phyloP scores from a whole-genome alignment of 2,329 filamentous ascomycete species.

The Claviceps fusiformis region DNA sequence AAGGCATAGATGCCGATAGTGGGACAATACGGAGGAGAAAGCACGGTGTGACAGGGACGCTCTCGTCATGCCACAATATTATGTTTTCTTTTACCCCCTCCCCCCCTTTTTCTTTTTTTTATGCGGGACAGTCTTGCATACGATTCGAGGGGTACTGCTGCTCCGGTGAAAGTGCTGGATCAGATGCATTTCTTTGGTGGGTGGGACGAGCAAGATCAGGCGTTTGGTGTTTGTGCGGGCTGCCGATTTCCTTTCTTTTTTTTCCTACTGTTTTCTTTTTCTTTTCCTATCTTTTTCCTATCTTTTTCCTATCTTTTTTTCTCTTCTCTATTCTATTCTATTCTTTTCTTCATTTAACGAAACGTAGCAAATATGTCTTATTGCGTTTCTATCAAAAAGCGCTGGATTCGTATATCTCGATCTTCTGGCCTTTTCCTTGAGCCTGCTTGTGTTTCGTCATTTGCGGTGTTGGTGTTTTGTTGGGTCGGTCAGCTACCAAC shows the following conservation, averaged over 20 bases:
- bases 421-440: not conserved
- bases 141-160: not conserved
- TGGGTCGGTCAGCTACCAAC: not conserved
- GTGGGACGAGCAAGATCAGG: not conserved
- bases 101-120: not conserved
- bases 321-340: too few species aligned
- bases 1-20: not conserved
- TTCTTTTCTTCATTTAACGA: not conserved
- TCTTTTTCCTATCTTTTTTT: too few species aligned
- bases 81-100: not conserved
- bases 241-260: not conserved
- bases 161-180: not conserved
- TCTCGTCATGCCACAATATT: not conserved
- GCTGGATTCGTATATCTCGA: not conserved
- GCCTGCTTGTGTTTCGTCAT: not conserved
- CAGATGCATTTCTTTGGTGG: not conserved
- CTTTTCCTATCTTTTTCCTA: not conserved
- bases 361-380: not conserved
- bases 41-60: not conserved
- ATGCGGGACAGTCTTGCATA: not conserved
- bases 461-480: not conserved
- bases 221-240: not conserved
- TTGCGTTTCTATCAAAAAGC: not conserved
- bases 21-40: not conserved
- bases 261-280: not conserved